Base-by-base conservation (phyloP, 2,329 filamentous ascomycete species). In the Cladophialophora psammophila region DNA sequence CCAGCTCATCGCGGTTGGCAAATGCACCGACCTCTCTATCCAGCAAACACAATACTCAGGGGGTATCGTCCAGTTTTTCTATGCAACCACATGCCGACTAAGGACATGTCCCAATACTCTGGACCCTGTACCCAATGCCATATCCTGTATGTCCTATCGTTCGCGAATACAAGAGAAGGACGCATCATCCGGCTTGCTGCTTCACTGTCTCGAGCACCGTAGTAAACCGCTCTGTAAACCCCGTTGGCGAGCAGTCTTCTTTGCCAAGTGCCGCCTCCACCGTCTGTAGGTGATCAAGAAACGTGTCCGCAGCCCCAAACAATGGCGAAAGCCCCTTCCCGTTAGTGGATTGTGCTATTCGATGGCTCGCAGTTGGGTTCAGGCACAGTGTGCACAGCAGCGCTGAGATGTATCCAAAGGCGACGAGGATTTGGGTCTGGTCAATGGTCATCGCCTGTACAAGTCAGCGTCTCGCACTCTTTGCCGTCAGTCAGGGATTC, bases 401-500 rank as follows among this genome's bases (percentile, higher is more conserved):
- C 13, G 97, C 89, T 0, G 93, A 89, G 31, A 97, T 83, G 76
- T 97, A 97, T 15, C 93, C 94, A 76, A 94, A 88, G 1, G 91
- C 90, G 34, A 98, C 93, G 72, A 94, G 93, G 59, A 91, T 85
- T 67, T 91, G 89, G 32, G 89, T 90, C 75, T 94, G 92, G 74
- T 92, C 79, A 65, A 86, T 79, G 5, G 84, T 85, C 69, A 83
- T 78, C 63, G 84, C 85, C 83, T 86, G 63, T 5, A 36, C 12
- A 60, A 59, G 54, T 67, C 48, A 68, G 72, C 64, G 74, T 69
- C 45, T 59, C 32, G 63, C 53, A 20, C 32, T 12, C 0, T 55
- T 20, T 6, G 9, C n/a, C 13, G 40, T n/a, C 34, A 42, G 12
- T 26, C 56, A 13, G 60, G 36, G 38, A 32, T 59, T 79, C 87